Base-by-base conservation (phyloP, 139 green algal species). In the Chlorella sp. region DNA sequence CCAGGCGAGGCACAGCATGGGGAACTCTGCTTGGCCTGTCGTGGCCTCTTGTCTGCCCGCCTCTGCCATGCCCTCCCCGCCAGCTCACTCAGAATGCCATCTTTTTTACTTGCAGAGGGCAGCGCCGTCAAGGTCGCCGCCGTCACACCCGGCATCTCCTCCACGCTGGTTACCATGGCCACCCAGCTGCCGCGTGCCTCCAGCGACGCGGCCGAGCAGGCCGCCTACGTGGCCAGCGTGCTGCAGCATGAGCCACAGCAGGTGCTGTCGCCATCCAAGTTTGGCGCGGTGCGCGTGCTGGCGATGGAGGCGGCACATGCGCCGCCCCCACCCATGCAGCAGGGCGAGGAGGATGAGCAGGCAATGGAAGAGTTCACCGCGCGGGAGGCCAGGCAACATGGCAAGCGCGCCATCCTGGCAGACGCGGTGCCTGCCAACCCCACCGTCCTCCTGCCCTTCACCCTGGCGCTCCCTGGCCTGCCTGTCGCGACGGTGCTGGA, bases 191-290 rank as follows among this genome's bases (percentile, higher is more conserved):
- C 38, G 31, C 60, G 59, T 9, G 35, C 17, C 46, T 55, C 36
- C 43, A 67, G 58, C 42, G 36, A 56, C 29, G 46, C 25, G 8
- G 72, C 42, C 12, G 78, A 84, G 31, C 63, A 84, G 56, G 29
- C 48, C 9, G 40, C 67, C 50, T 84, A 84, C 72, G 19, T 84
- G 5, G 35, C 51, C n/a, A 33, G 51, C 2, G 78, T 84, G 19
- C 63, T 84, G 71, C 56, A 67, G n/a, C 45, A 27, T 3, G 63
- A 84, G 31, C 71, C 78, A 25, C 56, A 71, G 38, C 67, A 82
- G 63, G 72, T 80, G 15, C 63, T 83, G 71, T 61, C 70, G 8
- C 50, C 58, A 5, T 64, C 58, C 14, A 45, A 61, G 38, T 83
- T 83, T 79, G 77, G 77, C 19, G 33, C 23, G 5, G 42, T 71